Evolutionary conservation across 2,329 filamentous ascomycete species (phyloP).

Genomic region (Fusarium incarnatum): DNA sequence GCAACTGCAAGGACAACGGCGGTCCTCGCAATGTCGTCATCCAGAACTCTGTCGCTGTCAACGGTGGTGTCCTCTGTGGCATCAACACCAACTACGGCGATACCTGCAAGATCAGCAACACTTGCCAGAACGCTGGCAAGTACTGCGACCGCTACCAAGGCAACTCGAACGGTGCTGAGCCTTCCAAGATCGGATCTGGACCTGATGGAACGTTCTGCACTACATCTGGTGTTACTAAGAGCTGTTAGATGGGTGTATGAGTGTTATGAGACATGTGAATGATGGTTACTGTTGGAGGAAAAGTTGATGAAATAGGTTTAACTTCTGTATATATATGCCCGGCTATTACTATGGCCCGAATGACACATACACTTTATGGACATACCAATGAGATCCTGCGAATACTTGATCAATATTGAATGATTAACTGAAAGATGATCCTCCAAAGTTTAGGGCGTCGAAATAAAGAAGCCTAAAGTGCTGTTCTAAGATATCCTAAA

Average conservation of each 20-base stretch:
- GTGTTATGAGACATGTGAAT: not conserved
- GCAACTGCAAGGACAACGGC: conserved; percentile 49
- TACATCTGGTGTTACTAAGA: conserved; percentile 14
- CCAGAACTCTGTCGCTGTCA: conserved; percentile 34
- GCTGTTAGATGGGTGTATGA: conserved; percentile 26
- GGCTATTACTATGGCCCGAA: not conserved
- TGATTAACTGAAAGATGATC: no score
- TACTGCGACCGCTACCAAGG: conserved; percentile 38
- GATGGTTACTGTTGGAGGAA: not conserved
- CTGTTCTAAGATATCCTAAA: no score
- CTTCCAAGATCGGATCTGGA: conserved; percentile 42
- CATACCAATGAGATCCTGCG: not conserved
- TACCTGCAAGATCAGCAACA: conserved; percentile 42
- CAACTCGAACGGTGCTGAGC: conserved; percentile 39
- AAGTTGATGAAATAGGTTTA: not conserved
- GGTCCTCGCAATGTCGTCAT: conserved; percentile 40
- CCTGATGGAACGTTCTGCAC: conserved; percentile 41
- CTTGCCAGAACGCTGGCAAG: conserved; percentile 41
- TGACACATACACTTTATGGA: not conserved
- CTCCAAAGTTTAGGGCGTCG: not conserved
- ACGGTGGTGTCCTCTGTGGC: conserved; percentile 42
- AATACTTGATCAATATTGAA: not conserved
- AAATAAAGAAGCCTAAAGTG: no score
- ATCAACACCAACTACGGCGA: conserved; percentile 46
- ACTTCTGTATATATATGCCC: not conserved